These are phyloP conservation scores for Cytospora paraplurivora DNA, from an alignment of 2,329 filamentous ascomycete genomes.

Conservation along the genomic window DNA sequence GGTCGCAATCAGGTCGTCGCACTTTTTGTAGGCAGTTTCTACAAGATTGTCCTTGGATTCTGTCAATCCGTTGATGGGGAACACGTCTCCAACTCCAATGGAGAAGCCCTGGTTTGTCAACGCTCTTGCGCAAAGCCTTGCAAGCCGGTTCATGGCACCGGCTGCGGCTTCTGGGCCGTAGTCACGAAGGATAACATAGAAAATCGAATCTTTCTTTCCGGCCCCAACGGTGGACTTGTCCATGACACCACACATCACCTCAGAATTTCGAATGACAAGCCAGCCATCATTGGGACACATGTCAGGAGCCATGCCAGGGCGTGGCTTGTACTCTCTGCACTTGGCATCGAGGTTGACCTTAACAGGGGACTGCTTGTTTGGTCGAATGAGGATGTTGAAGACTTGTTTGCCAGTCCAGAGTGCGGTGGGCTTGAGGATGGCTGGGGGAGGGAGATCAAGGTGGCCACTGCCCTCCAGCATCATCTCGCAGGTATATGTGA, in stretches of 20 bases:
- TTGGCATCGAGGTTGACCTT: conserved; percentile 91
- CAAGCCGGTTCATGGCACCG: conserved; percentile 88
- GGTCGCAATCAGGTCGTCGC: conserved; percentile 78
- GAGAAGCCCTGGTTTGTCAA: conserved; percentile 93
- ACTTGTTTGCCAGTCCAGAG: conserved; percentile 98
- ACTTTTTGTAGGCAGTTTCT: conserved; percentile 74
- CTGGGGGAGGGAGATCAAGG: conserved; percentile 83
- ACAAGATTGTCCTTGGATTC: conserved; percentile 76
- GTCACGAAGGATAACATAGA: conserved; percentile 94
- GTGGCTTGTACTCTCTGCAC: conserved; percentile 77
- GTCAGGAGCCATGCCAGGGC: conserved; percentile 60
- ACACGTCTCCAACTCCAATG: conserved; percentile 94
- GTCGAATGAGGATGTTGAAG: conserved; percentile 88
- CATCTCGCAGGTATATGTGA: conserved; percentile 86
- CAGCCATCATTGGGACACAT: conserved; percentile 88
- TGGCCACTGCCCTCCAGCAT: conserved; percentile 83
- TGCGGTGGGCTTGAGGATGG: conserved; percentile 80
- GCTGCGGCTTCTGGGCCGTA: conserved; percentile 89
- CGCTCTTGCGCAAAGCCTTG: conserved; percentile 85
- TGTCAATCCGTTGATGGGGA: conserved; percentile 72
- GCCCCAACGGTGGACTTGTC: conserved; percentile 97
- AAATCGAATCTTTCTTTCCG: conserved; percentile 96
- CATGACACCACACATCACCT: conserved; percentile 97
- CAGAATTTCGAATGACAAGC: conserved; percentile 91
- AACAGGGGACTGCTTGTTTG: conserved; percentile 81